Base-by-base conservation (phyloP, 495 filamentous ascomycete species). In the Recurvomyces mirabilis region DNA sequence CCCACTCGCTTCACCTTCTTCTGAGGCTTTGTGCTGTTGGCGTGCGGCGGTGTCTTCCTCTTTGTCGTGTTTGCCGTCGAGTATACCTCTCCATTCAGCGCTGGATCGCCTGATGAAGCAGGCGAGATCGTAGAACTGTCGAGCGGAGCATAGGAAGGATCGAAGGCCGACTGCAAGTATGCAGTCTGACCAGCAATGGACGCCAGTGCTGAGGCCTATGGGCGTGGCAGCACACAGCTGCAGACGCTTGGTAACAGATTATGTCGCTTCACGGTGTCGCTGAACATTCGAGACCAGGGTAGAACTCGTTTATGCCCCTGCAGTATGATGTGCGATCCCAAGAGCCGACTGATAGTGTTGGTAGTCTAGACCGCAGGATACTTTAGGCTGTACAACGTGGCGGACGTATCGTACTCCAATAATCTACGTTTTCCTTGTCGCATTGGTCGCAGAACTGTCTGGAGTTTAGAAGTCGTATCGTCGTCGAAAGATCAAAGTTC, bases 1-100 rank as follows among this genome's bases (percentile, higher is more conserved):
- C 33, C 41, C 5, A 44, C 36, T 19, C 41, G 12, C 35, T 45
- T 51, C 5, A 38, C 35, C 41, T 54, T 54, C 46, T 49, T 49
- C 2, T 15, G 11, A 5, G 46, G 46, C 24, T 49, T 54, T 9
- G 14, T 41, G 14, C 40, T 31, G 19, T 33, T 30, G 5, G 29
- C 18, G 11, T 34, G 17, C 18, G 50, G 45, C 13, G 50, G 33
- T 12, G 39, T 38, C 39, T 48, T 53, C 7, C 50, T 30, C 39
- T 53, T 53, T 23, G 36, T 29, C 26, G 26, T 29, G 26, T n/a
- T 7, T 29, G 26, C n/a, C 26, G n/a, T 29, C 26, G 7, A n/a
- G 26, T 29, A 7, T 29, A n/a, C 26, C 10, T 28, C 44, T 10
- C 31, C 49, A 20, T 24, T 42, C 3, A 28, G 5, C 1, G 36